Evolutionary conservation across 1,284 basidiomycete genomes (phyloP).

Genomic region (Boletellus dicymbophilus): DNA sequence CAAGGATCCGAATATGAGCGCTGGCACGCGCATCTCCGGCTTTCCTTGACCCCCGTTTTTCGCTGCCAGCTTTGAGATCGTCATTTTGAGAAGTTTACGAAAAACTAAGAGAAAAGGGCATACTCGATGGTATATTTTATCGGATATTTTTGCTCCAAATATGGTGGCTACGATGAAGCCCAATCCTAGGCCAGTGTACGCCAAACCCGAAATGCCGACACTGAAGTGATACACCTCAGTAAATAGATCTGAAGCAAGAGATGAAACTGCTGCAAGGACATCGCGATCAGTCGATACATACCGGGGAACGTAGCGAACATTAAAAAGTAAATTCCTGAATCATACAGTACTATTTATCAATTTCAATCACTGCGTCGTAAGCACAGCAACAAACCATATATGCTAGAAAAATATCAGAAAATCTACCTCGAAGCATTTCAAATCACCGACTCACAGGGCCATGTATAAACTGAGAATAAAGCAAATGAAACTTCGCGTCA

Average conservation of each 20-base stretch:
- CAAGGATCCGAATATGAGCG: conserved; percentile 66
- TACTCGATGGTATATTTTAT: conserved; percentile 54
- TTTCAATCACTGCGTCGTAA: no score
- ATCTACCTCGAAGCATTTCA: neutral
- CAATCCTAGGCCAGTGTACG: conserved; percentile 59
- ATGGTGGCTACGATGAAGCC: conserved; percentile 54
- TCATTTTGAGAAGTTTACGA: neutral
- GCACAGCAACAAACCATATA: conserved; percentile 31
- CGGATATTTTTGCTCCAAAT: conserved; percentile 49
- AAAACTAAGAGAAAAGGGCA: conserved; percentile 14
- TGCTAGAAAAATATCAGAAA: conserved; percentile 19
- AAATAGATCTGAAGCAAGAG: conserved; percentile 42
- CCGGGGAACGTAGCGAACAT: conserved; percentile 64
- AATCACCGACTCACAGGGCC: conserved; percentile 35
- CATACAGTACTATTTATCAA: no score
- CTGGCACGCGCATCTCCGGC: conserved; percentile 72
- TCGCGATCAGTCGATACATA: conserved; percentile 7
- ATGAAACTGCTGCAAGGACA: conserved; percentile 8
- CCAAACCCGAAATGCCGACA: conserved; percentile 52
- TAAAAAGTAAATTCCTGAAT: conserved; percentile 46
- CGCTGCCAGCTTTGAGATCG: conserved; percentile 45
- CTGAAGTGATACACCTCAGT: conserved; percentile 50
- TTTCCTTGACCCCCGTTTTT: conserved; percentile 66
- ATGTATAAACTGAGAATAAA: conserved; percentile 44
- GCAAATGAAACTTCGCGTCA: conserved; percentile 42